A percentile compares a stretch with the other conserved stretches of the same genome.
Evolutionary conservation across 2,329 filamentous ascomycete genomes (phyloP).

Genomic region (Pseudopithomyces chartarum): DNA sequence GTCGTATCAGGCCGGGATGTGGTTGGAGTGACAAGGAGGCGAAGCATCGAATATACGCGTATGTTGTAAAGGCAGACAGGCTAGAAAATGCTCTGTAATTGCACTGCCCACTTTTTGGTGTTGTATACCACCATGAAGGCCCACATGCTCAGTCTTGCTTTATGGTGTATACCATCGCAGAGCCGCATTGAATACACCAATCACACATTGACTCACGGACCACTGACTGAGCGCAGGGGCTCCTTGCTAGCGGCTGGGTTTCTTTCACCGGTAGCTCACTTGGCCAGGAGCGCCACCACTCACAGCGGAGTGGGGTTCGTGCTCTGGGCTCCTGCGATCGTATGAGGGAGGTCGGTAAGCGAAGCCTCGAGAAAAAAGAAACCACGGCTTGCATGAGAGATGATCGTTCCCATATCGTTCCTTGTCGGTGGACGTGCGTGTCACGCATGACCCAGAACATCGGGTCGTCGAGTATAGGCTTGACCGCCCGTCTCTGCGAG

Average conservation of each 20-base stretch:
- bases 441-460: conserved; percentile 18
- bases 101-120: conserved; percentile 35
- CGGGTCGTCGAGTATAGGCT: conserved; percentile 18
- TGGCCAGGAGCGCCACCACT: conserved; percentile 34
- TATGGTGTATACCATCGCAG: conserved; percentile 38
- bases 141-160: conserved; percentile 31
- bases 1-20: conserved; percentile 11
- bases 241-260: conserved; percentile 16
- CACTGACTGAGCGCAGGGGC: conserved; percentile 4
- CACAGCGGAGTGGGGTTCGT: conserved; percentile 29
- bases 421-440: conserved; percentile 16
- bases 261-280: conserved; percentile 39
- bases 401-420: conserved; percentile 32
- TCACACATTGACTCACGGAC: conserved; percentile 11
- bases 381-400: conserved; percentile 19
- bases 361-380: conserved; percentile 34
- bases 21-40: conserved; percentile 28
- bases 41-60: conserved; percentile 25
- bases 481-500: conserved; percentile 24
- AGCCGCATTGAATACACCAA: conserved; percentile 35
- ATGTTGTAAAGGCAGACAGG: conserved; percentile 28
- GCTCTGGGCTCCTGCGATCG: conserved; percentile 25
- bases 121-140: conserved; percentile 23
- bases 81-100: conserved; percentile 22
- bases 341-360: conserved; percentile 27